A percentile compares a stretch with the other conserved stretches of the same genome.
phyloP scores from a whole-genome alignment of 768 basidiomycete species.

The Coprinopsis sp. region DNA sequence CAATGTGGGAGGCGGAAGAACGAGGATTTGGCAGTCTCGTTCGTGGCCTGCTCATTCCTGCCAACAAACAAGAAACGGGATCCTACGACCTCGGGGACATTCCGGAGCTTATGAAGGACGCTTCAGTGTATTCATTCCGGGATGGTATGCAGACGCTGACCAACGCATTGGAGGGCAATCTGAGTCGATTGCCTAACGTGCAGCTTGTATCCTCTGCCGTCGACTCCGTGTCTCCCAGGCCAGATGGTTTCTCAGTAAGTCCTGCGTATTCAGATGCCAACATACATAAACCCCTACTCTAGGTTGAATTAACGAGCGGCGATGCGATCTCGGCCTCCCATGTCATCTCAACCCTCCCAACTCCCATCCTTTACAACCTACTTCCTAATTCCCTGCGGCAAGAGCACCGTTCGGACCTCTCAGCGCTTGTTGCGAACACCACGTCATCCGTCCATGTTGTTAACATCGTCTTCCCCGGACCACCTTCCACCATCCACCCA shows the following conservation, averaged over 20 bases:
- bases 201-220: constrained; percentile 39
- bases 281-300: constrained; percentile 1
- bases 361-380: constrained; percentile 45
- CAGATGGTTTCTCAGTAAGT: constrained; percentile 1
- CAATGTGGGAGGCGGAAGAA: constrained; percentile 66
- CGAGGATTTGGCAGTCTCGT: constrained; percentile 67
- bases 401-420: constrained; percentile 12
- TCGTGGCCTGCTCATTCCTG: constrained; percentile 43
- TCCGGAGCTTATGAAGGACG: constrained; percentile 43
- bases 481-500: constrained; percentile 57
- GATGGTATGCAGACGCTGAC: constrained; percentile 73
- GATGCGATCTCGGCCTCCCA: constrained; percentile 39
- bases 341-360: constrained; percentile 72
- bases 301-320: not conserved
- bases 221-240: constrained; percentile 25
- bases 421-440: constrained; percentile 54
- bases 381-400: constrained; percentile 23
- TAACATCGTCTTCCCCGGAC: constrained; percentile 74
- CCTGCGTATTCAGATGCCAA: constrained; percentile 1
- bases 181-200: constrained; percentile 53
- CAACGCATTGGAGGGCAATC: constrained; percentile 42
- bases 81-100: constrained; percentile 41
- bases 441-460: constrained; percentile 81
- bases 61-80: constrained; percentile 10
- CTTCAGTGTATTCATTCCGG: constrained; percentile 76